Conservation (phyloP, 257 asterid species). For the Nicotiana tabacum region DNA sequence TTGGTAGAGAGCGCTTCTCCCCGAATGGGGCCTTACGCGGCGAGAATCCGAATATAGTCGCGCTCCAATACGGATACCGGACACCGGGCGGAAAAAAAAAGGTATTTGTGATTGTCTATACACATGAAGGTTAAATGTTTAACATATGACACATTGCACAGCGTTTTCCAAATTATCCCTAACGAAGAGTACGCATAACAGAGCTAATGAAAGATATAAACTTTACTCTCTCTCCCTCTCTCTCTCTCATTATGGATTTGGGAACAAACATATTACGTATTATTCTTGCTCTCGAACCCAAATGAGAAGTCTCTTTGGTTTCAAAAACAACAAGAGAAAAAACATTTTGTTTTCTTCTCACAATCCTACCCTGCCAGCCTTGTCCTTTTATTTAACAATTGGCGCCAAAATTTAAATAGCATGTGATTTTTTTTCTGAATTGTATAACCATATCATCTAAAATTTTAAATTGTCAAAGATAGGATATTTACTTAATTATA, state of each 20-base stretch:
- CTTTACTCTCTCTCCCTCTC: not conserved
- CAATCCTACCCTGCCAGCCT: no score
- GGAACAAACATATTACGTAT: not conserved
- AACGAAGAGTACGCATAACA: not conserved
- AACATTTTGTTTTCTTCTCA: no score
- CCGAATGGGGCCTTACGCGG: no score
- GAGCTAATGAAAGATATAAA: not conserved
- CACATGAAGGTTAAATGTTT: not conserved
- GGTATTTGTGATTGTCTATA: not conserved
- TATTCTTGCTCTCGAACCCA: not conserved
- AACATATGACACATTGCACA: not conserved
- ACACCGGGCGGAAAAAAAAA: no score
- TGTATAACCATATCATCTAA: no score
- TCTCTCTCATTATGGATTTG: not conserved
- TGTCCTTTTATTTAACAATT: no score
- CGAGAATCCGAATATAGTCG: no score
- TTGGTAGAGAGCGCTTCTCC: no score
- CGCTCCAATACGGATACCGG: no score
- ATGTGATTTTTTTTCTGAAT: no score
- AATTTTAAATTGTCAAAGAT: no score
- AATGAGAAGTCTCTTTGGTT: not conserved
- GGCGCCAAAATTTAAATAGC: no score
- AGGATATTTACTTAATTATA: not conserved
- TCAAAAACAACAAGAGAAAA: not conserved
- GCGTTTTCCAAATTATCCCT: not conserved